A percentile compares a stretch with the other conserved stretches of the same genome.
These are phyloP conservation scores for Rhynchospora tenuis DNA, from an alignment of 176 grass and related monocot species.

Conservation along the genomic window DNA sequence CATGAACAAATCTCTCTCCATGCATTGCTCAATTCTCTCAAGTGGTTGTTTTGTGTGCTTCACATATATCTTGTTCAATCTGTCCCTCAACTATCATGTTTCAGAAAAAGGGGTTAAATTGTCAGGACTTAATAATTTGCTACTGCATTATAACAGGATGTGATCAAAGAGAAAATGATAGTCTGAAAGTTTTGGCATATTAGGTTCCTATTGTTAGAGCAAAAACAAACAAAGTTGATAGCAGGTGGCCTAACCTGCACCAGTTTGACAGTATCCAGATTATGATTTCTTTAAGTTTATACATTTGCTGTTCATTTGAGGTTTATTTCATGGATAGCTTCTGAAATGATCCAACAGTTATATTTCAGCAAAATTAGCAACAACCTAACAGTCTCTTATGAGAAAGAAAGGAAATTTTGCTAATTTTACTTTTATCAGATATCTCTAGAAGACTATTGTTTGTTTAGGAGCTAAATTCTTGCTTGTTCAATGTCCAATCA, in stretches of 20 bases:
- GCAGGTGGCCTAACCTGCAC: neutral
- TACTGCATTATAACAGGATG: neutral
- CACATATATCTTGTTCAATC: constrained; percentile 72
- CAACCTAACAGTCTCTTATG: neutral
- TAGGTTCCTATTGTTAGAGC: neutral
- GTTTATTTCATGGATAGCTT: neutral
- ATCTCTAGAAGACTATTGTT: neutral
- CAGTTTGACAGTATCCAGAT: neutral
- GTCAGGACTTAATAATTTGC: too few relatives aligned
- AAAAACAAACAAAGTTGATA: neutral
- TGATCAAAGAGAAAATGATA: neutral
- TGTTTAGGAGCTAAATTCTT: neutral
- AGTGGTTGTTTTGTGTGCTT: constrained; percentile 60
- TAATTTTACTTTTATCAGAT: neutral
- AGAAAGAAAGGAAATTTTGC: neutral
- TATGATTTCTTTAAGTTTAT: neutral
- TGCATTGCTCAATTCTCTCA: constrained; percentile 48
- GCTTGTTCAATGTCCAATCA: neutral
- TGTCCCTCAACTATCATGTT: constrained; percentile 35
- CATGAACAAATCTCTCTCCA: constrained; percentile 81
- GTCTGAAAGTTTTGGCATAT: neutral
- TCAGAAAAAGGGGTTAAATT: neutral
- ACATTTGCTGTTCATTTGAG: neutral
- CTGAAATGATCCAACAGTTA: neutral
- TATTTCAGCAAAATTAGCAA: neutral